Conservation (phyloP, 768 basidiomycete genomes). For the Auriculariales sp. region DNA sequence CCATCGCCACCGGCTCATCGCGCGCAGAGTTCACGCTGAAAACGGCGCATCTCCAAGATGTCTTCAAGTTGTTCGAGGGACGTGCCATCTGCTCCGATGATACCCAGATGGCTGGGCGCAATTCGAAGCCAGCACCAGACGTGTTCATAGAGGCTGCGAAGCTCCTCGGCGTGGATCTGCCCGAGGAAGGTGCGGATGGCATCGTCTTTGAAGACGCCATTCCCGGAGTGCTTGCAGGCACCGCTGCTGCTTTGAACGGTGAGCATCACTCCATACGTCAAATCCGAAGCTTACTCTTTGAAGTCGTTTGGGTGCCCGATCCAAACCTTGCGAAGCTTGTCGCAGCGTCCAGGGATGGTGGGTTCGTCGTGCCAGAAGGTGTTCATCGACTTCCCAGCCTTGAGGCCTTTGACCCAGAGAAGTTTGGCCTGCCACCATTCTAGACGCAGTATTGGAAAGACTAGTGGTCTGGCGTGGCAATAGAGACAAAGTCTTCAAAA, state of each 20-base stretch:
- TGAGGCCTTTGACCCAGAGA: conserved; percentile 61
- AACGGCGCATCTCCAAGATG: conserved; percentile 40
- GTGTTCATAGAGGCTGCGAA: conserved; percentile 65
- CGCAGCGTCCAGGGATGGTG: conserved; percentile 28
- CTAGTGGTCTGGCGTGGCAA: neutral
- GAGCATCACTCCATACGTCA: conserved; percentile 7
- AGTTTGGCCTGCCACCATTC: conserved; percentile 70
- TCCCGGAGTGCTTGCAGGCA: conserved; percentile 65
- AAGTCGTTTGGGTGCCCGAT: conserved; percentile 82
- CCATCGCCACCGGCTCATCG: conserved; percentile 64
- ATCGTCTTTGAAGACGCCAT: conserved; percentile 76
- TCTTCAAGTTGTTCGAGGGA: conserved; percentile 48
- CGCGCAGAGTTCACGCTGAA: conserved; percentile 55
- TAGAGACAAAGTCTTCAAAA: conserved; percentile 26
- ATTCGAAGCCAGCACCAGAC: conserved; percentile 72
- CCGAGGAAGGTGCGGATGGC: conserved; percentile 43
- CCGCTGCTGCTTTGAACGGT: conserved; percentile 81
- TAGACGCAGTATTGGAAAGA: neutral
- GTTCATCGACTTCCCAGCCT: conserved; percentile 44
- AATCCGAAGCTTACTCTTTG: neutral
- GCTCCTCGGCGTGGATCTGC: conserved; percentile 41
- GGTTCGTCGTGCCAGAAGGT: conserved; percentile 33
- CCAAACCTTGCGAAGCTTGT: conserved; percentile 27
- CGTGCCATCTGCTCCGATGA: conserved; percentile 66
- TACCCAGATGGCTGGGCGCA: conserved; percentile 23